Conservation (phyloP, 176 grass and related monocot genomes). For the Leersia perrieri region DNA sequence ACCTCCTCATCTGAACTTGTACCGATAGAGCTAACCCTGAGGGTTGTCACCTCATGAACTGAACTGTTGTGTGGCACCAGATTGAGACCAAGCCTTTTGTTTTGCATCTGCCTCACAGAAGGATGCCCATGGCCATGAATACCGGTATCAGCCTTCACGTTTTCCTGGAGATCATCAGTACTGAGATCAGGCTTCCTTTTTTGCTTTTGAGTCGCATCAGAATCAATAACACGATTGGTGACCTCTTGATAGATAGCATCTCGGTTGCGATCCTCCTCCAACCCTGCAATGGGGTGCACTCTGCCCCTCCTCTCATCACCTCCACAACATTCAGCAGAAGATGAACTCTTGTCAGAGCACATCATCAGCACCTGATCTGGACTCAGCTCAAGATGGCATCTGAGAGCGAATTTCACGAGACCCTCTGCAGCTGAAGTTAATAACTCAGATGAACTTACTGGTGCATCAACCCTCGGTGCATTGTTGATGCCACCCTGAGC, state of each 20-base stretch:
- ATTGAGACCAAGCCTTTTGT: background rate
- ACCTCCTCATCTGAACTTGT: background rate
- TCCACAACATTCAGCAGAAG: background rate
- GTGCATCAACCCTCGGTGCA: background rate
- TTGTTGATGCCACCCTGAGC: background rate
- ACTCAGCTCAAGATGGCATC: too few relatives aligned
- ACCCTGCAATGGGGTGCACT: background rate
- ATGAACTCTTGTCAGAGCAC: background rate
- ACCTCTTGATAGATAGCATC: background rate
- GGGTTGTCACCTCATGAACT: too few relatives aligned
- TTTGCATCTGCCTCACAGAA: background rate
- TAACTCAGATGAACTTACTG: too few relatives aligned
- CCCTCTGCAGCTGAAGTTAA: too few relatives aligned
- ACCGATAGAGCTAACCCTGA: too few relatives aligned
- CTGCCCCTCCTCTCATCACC: background rate
- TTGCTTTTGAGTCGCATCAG: background rate
- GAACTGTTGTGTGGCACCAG: too few relatives aligned
- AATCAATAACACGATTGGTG: background rate
- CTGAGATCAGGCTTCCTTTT: background rate
- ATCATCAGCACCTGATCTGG: background rate
- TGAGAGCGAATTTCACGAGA: too few relatives aligned
- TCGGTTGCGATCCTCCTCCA: background rate
- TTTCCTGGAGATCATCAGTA: background rate
- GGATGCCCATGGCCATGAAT: background rate
- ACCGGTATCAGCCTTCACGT: background rate